Evolutionary conservation across 768 basidiomycete species (phyloP), one percentile per base, ranked within the genome.

Genomic region (Goffeauzyma gilvescens): DNA sequence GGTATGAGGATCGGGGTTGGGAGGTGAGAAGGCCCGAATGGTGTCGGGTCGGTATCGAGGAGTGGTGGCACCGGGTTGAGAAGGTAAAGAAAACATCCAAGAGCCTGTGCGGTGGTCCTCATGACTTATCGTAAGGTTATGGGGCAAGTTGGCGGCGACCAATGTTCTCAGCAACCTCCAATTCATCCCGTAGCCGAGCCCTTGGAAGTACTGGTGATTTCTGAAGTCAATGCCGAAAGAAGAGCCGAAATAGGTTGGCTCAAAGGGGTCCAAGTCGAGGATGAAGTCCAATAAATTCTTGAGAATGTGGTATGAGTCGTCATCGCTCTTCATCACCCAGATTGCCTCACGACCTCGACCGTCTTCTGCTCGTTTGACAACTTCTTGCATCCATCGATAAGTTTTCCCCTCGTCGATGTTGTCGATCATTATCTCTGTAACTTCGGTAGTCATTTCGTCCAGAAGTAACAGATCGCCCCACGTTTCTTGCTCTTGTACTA

Each of bases 321-420:
- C 17, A 30, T 42, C 49, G 32, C 45, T 46, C 36, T 44, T 28
- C 10, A 55, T 23, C 14, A 52, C 45, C 58, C 55, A 59, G 42
- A 44, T 50, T 14, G 53, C 50, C 33, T 51, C 35, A 7, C 48
- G 38, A 10, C 45, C 53, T 18, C 51, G 43, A 12, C 52, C 48
- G 34, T 46, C 38, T 21, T 55, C 55, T 2, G 51, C 52, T 20
- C 46, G 43, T 23, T 47, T 47, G 33, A 46, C 32, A 17, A 46
- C 24, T 14, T 34, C 31, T 30, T 42, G 32, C 27, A 53, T 28
- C 53, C 53, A 55, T 32, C 54, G 49, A 40, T 50, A 52, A 12
- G 44, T 50, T 36, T 55, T 59, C 14, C 58, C 58, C n/a, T 50
- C 18, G 30, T 57, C 52, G 50, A 57, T 56, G 42, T 59, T 59